Evolutionary conservation across 208 protist species (phyloP), one percentile per base, ranked within the genome.

Genomic region (Crithidia expoeki): DNA sequence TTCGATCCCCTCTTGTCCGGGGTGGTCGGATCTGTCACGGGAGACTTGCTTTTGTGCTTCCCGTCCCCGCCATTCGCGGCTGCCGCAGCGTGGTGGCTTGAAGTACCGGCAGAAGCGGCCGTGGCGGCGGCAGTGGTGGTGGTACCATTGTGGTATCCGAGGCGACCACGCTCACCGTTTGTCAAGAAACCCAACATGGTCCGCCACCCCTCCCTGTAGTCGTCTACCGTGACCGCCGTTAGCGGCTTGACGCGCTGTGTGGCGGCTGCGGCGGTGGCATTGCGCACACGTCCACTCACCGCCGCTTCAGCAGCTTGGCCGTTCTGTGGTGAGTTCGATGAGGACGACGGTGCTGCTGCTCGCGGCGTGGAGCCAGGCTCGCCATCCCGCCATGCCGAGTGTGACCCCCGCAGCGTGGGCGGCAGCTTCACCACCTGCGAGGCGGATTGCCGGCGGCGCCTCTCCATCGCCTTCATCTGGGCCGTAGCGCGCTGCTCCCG

Each of bases 401-500:
- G n/a, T n/a, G n/a, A n/a, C n/a, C n/a, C n/a, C n/a, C 25, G 21
- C 57, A 40, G 27, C 42, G 58, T 34, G 19, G 58, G 7, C 17
- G 28, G 12, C 23, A 44, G 38, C 27, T 38, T 52, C 28, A 52
- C 28, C 1, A 55, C 25, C 40, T 74, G 40, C 19, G 61, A 36
- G 11, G 21, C 74, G 34, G 58, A 42, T 60, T 68, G 40, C 5
- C 50, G 38, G 25, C 70, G 70, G 17, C 60, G 72, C 5, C 70
- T 55, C 30, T 50, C 6, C 49, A 44, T 42, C 25, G 73, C 80
- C 42, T 34, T 49, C 1, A 12, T 25, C 11, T 53, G 52, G 7
- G 76, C 64, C 1, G 23, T 38, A 50, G 52, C 40, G 42, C 68
- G 68, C 76, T 81, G 61, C 23, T 92, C 86, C 51, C 79, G 57